Evolutionary conservation across 1,139 yeast species (phyloP), one percentile per base, ranked within the genome.

Genomic region (Debaryomycetaceae sp.): DNA sequence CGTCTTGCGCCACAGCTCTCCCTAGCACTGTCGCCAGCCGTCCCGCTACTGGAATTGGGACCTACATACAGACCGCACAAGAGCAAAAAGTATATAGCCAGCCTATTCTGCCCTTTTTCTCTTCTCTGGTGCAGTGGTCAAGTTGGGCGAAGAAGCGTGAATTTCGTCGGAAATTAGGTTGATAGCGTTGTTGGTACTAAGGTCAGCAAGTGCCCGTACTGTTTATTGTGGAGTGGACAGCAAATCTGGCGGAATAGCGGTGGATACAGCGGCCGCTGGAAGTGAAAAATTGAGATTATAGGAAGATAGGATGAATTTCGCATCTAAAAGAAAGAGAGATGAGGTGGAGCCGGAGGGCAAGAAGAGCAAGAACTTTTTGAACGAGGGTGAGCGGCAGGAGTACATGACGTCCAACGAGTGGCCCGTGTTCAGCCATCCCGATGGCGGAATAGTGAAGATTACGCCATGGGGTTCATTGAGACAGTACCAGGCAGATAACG

Each of bases 371-470:
- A 57, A 49, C 35, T 42, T 44, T 39, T 52, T 63, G 13, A 57
- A 58, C 43, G 65, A 57, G 48, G 47, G 49, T 23, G 58, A 59
- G 37, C 56, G 52, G 41, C 53, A 58, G 42, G 54, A 53, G 41
- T 53, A 52, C 48, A 52, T 63, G 22, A 58, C 65, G 17, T 62
- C 70, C 11, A 65, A 72, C 37, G 83, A 80, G 46, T 82, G 83
- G 78, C 84, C 87, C 4, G 70, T 76, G 41, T 82, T 78, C 54
- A 67, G 73, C 44, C 86, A 81, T 48, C 87, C 87, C 2, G 80
- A 80, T 20, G 87, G 87, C 6, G 87, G 87, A 0, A 67, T 72
- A 23, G 75, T 82, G 41, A 83, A 81, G 57, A 78, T 81, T 45
- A 80, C 86, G 0, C 87, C 87, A 5, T 78, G 83, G 71, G 87